Evolutionary conservation across 495 filamentous ascomycete genomes (phyloP).

Genomic region (Lophium mytilinum): DNA sequence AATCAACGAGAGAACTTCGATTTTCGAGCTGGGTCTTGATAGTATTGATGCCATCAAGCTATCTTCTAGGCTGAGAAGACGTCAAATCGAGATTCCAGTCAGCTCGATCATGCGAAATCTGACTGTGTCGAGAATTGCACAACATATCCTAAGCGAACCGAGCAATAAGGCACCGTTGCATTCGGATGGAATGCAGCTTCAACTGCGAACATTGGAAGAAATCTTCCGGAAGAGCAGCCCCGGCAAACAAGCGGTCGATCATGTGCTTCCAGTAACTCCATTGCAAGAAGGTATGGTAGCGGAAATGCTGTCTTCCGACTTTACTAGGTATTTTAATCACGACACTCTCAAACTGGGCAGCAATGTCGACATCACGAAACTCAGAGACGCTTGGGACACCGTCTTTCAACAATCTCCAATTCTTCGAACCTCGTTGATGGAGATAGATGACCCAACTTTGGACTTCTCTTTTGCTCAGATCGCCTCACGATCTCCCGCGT

Average conservation of each 20-base stretch:
- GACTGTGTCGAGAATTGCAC: constrained; percentile 50
- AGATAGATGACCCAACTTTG: constrained; percentile 49
- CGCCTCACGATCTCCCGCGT: constrained; percentile 35
- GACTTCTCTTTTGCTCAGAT: constrained; percentile 56
- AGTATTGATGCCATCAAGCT: constrained; percentile 65
- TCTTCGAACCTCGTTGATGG: constrained; percentile 63
- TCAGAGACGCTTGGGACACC: constrained; percentile 52
- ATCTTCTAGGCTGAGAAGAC: constrained; percentile 52
- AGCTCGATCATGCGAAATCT: constrained; percentile 62
- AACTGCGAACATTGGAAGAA: constrained; percentile 29
- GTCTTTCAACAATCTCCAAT: constrained; percentile 57
- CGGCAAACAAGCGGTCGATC: constrained; percentile 38
- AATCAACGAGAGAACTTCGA: constrained; percentile 47
- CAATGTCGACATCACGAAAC: constrained; percentile 40
- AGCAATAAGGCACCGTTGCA: background rate
- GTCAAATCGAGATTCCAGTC: constrained; percentile 51
- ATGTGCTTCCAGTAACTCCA: constrained; percentile 57
- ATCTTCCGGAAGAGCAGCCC: constrained; percentile 3
- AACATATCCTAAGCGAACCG: constrained; percentile 12
- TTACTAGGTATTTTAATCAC: constrained; percentile 70
- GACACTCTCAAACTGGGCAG: constrained; percentile 51
- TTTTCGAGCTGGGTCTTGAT: constrained; percentile 59
- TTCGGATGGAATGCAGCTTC: constrained; percentile 11
- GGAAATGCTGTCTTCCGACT: constrained; percentile 59
- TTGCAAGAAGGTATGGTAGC: constrained; percentile 78